Percentiles rank a stretch among this genome's conserved stretches.
Evolutionary conservation across 345 rosid species (phyloP).

Genomic region (Arabis hirsuta): DNA sequence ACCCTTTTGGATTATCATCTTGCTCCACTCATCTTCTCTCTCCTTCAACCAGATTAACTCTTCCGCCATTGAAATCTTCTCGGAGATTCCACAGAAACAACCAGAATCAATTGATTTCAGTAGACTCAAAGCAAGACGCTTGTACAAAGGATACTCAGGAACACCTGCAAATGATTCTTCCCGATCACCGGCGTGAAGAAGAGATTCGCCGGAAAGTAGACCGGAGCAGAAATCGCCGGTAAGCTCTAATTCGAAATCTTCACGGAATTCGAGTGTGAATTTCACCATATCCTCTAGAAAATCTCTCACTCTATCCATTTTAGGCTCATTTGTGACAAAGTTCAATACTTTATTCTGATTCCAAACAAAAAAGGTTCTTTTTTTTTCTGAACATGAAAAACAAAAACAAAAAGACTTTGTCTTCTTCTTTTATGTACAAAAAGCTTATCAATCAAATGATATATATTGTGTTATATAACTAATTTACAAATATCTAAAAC

Average conservation of each 20-base stretch:
- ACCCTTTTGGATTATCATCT: constrained; percentile 47
- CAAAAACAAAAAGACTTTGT: background rate
- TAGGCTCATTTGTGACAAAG: background rate
- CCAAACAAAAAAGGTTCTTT: background rate
- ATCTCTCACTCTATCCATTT: constrained; percentile 47
- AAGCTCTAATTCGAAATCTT: constrained; percentile 45
- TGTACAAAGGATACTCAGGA: constrained; percentile 56
- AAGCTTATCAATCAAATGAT: background rate
- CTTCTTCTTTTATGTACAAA: background rate
- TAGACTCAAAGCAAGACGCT: constrained; percentile 53
- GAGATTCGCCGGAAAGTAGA: constrained; percentile 44
- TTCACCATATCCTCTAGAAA: constrained; percentile 52
- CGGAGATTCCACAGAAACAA: constrained; percentile 35
- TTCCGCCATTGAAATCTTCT: constrained; percentile 30
- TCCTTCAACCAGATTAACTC: constrained; percentile 42
- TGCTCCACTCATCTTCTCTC: constrained; percentile 52
- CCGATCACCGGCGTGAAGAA: constrained; percentile 25
- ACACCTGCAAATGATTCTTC: constrained; percentile 46
- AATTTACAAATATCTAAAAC: background rate
- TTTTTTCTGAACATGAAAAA: background rate
- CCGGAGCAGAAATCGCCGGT: constrained; percentile 53
- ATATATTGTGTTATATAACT: background rate
- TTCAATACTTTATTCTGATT: background rate
- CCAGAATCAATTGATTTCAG: constrained; percentile 48
- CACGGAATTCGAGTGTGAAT: constrained; percentile 48